Evolutionary conservation across 495 filamentous ascomycete genomes (phyloP), one percentile per base, ranked within the genome.

Genomic region (Schizothecium vesticola): DNA sequence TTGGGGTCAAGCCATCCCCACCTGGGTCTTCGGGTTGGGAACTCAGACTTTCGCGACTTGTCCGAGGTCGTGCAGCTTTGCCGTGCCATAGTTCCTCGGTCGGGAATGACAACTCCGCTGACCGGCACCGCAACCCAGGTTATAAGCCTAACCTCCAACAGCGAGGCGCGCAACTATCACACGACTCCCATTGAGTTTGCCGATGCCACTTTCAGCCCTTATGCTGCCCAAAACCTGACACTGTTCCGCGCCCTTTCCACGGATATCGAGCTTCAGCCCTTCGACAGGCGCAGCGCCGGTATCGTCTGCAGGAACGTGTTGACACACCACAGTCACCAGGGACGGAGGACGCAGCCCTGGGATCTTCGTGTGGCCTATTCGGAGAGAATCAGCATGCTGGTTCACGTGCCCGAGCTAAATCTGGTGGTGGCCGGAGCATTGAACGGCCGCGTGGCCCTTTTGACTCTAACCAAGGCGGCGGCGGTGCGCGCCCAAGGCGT

Each of bases 381-480:
- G 65, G 86, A 93, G 72, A 89, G 94, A 5, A 81, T 97, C 26
- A 92, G 90, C 78, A 90, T 94, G 87, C 78, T 90, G 7, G 79
- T 87, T 25, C 86, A 91, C 65, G 86, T 97, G 26, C 91, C 91
- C 0, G 91, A 95, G 67, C 83, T 96, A 21, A 91, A 87, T 7
- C 80, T 97, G 29, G 86, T 96, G 4, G 79, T 94, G 10, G 84
- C 89, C 0, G 94, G 86, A 8, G 90, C 89, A 5, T 86, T 91
- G 59, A 86, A 84, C 63, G 95, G 95, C 19, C 86, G 90, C 11
- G 92, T 89, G 11, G 91, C 86, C 1, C 79, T 98, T 3, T 79
- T 97, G 43, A 86, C 89, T 1, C 80, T 94, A 28, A 94, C 91
- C 3, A 78, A 80, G 56, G 43, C 43, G 16, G 73, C 79, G 26